phyloP scores from a whole-genome alignment of 2,329 filamentous ascomycete species.

The Immersiporthe knoxdaviesiana region DNA sequence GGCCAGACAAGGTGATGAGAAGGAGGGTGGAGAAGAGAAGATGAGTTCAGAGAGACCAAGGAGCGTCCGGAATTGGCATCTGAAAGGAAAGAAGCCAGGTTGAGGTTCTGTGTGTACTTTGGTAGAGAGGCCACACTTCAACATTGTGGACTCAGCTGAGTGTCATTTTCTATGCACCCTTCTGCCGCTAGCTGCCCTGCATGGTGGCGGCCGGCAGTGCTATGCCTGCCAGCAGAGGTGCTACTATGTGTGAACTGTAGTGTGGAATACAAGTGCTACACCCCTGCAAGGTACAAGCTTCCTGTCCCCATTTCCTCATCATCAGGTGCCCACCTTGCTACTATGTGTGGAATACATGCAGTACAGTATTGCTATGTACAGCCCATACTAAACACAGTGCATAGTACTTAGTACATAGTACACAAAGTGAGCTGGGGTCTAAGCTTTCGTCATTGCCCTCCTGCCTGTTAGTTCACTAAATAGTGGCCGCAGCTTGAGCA shows the following conservation, averaged over 20 bases:
- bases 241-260: too few species aligned
- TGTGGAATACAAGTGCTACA: too few species aligned
- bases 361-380: too few species aligned
- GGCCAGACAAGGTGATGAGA: not conserved
- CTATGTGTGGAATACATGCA: too few species aligned
- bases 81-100: constrained; percentile 1
- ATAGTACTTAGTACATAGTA: too few species aligned
- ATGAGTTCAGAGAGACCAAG: not conserved
- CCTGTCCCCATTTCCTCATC: not conserved
- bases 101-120: not conserved
- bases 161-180: not conserved
- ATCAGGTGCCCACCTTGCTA: too few species aligned
- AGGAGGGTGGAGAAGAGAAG: not conserved
- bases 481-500: constrained; percentile 9
- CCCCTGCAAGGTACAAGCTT: not conserved
- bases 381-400: not conserved
- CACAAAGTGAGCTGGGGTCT: not conserved
- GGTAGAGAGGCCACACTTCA: constrained; percentile 20
- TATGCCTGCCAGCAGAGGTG: constrained; percentile 8
- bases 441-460: constrained; percentile 11
- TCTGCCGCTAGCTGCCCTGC: constrained; percentile 2
- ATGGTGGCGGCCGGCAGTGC: not conserved
- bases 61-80: not conserved
- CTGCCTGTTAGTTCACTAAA: constrained; percentile 3
- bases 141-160: constrained; percentile 11